Base-by-base conservation (phyloP, 768 basidiomycete species). In the Xerocomellus chrysenteron region DNA sequence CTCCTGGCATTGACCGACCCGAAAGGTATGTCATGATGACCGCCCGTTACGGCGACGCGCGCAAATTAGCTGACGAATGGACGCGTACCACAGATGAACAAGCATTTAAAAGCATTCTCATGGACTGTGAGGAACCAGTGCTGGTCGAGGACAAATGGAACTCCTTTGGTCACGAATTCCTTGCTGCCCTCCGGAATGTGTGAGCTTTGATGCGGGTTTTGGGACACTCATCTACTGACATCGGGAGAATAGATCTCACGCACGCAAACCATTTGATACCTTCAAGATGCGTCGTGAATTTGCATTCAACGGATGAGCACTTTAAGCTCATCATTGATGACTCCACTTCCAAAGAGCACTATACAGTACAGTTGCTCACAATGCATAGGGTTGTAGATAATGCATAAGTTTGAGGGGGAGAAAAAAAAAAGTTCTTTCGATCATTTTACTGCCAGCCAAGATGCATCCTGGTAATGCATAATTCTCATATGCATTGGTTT, bases 271-370 rank as follows among this genome's bases (percentile, higher is more conserved):
- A 6, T 67, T 75, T 16, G 65, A 68, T 50, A 50, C 64, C 11
- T 50, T 54, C 47, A 59, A 60, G 36, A 52, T 79, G 54, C 70
- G 66, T 37, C 68, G 67, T 5, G 66, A 68, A 24, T 77, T 71
- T 60, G 70, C 66, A 10, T 79, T 64, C 49, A 53, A 60, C 10
- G 70, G 63, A 56, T 69, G 40, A 67, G 30, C 14, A 4, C 19
- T 11, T 43, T 35, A 26, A 32, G 14, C 7, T 9, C 19, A 12
- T 24, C 6, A 24, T 36, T 19, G 2, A 10, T 10, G 8, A 30
- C 9, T 17, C 16, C 12, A 47, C 24, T n/a, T 35, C 12, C 5
- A 26, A 26, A 26, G 26, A 26, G 10, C 16, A 26, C 26, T 5
- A 47, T 30, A 30, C 30, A 30, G 8, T 30, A 30, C 8, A 30